These are phyloP conservation scores for Acer negundo DNA, from an alignment of 345 rosid genomes.

Conservation along the genomic window DNA sequence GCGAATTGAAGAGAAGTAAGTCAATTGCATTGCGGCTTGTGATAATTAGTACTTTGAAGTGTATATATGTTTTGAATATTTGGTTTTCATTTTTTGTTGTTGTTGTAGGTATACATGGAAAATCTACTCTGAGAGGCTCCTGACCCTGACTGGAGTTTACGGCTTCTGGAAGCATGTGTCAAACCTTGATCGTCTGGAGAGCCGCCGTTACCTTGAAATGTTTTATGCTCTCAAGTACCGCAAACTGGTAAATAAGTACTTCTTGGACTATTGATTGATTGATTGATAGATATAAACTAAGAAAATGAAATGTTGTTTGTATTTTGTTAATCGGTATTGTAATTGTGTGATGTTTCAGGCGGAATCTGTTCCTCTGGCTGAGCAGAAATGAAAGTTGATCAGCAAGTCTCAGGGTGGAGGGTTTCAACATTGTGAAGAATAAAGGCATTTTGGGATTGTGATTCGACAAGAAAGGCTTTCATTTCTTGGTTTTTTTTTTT, in stretches of 20 bases:
- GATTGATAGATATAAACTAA: too few relatives aligned
- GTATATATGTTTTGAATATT: not conserved
- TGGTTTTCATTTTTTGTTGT: not conserved
- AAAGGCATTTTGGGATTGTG: slow-evolving; percentile 23
- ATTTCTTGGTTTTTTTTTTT: not conserved
- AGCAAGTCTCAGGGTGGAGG: not conserved
- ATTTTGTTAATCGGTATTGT: not conserved
- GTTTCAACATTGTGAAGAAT: slow-evolving; percentile 18
- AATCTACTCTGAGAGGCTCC: slow-evolving; percentile 80
- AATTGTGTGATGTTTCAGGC: slow-evolving; percentile 48
- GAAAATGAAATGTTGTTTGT: not conserved
- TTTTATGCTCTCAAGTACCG: slow-evolving; percentile 83
- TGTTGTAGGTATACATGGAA: slow-evolving; percentile 79
- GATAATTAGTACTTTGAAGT: too few relatives aligned
- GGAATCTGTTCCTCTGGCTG: slow-evolving; percentile 70
- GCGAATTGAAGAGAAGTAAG: slow-evolving; percentile 86
- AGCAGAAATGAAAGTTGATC: slow-evolving; percentile 21
- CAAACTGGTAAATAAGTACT: slow-evolving; percentile 51
- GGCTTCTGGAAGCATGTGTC: slow-evolving; percentile 98
- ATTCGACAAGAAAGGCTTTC: slow-evolving; percentile 3
- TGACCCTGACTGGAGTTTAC: slow-evolving; percentile 85
- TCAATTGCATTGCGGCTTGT: not conserved
- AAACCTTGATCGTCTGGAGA: slow-evolving; percentile 84
- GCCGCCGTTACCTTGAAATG: slow-evolving; percentile 93
- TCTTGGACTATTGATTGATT: not conserved